These are phyloP conservation scores for Kondoa subrosea DNA, from an alignment of 768 basidiomycete species.

Conservation along the genomic window DNA sequence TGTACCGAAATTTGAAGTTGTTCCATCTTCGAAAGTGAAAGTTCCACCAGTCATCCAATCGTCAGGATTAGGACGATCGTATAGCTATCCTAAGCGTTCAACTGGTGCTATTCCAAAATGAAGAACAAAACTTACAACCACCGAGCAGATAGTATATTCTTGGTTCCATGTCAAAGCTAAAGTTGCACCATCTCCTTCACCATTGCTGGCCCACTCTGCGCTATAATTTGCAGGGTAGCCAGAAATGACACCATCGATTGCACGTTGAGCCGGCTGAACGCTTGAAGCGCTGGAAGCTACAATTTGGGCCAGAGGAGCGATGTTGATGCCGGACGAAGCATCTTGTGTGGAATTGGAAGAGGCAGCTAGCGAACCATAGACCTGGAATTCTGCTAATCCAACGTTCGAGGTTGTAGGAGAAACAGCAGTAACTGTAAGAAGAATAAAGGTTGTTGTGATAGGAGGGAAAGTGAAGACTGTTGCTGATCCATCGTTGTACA, in stretches of 20 bases:
- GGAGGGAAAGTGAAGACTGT: slow-evolving; percentile 17
- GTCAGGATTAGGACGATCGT: slow-evolving; percentile 9
- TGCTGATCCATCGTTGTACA: slow-evolving; percentile 20
- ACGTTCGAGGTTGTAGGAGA: background rate
- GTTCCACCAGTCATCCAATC: slow-evolving; percentile 19
- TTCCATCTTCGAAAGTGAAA: slow-evolving; percentile 15
- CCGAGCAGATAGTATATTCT: slow-evolving; percentile 2
- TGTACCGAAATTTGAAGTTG: slow-evolving; percentile 11
- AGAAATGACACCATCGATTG: slow-evolving; percentile 18
- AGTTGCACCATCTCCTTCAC: slow-evolving; percentile 9
- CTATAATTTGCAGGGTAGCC: slow-evolving; percentile 9
- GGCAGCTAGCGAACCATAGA: slow-evolving; percentile 7
- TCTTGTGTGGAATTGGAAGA: background rate
- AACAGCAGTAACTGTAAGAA: slow-evolving; percentile 11
- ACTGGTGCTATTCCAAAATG: background rate
- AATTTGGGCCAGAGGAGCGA: slow-evolving; percentile 12
- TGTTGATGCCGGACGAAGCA: slow-evolving; percentile 1
- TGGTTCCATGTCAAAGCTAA: slow-evolving; percentile 11
- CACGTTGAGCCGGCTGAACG: slow-evolving; percentile 1
- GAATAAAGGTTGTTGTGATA: slow-evolving; percentile 15
- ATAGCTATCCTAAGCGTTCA: slow-evolving; percentile 1
- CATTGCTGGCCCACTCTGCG: slow-evolving; percentile 14
- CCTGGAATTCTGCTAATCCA: slow-evolving; percentile 11
- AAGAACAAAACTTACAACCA: slow-evolving; percentile 2
- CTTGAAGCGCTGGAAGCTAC: slow-evolving; percentile 9